Base-by-base conservation (phyloP, 2,329 filamentous ascomycete species). In the Talaromyces sp. region DNA sequence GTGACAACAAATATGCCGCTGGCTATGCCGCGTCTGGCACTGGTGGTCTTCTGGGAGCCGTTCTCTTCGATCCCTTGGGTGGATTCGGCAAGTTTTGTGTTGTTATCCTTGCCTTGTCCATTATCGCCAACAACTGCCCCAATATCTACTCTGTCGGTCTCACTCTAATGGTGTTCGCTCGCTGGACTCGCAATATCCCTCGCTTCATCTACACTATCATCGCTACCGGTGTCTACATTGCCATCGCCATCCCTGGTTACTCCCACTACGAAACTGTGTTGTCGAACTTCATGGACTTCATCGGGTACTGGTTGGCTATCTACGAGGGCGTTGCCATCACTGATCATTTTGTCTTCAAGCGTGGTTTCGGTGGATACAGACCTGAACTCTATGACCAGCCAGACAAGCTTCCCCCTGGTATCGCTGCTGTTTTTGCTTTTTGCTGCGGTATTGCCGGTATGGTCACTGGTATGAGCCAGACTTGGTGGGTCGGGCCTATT, bases 291-390 rank as follows among this genome's bases (percentile, higher is more conserved):
- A 90, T 92, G 86, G 76, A 85, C 67, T 73, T 88, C 60, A 87
- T 88, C 67, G 79, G 85, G 2, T 92, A 92, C 79, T 92, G 90
- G 89, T 82, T 92, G 1, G 86, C 88, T 57, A 90, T 92, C 70
- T 92, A 92, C 77, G 84, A 87, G 68, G 88, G 85, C 56, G 85
- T 92, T 67, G 81, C 85, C 0, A 74, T 91, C 19, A 79, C 82
- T 1, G 89, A 92, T 63, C 89, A 92, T 76, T 85, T 91, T 71
- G 70, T 90, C 72, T 91, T 89, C 81, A 86, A 85, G 71, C 82
- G 84, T 27, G 85, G 86, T 2, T 85, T 89, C 68, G 63, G 67
- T 2, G 86, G 85, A 9, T 92, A 91, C 74, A 73, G 77, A n/a
- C 78, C 83, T 0, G 82, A 85, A 48, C 74, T 83, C 67, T 91